phyloP scores from a whole-genome alignment of 768 basidiomycete species.

The Suillus sp. region DNA sequence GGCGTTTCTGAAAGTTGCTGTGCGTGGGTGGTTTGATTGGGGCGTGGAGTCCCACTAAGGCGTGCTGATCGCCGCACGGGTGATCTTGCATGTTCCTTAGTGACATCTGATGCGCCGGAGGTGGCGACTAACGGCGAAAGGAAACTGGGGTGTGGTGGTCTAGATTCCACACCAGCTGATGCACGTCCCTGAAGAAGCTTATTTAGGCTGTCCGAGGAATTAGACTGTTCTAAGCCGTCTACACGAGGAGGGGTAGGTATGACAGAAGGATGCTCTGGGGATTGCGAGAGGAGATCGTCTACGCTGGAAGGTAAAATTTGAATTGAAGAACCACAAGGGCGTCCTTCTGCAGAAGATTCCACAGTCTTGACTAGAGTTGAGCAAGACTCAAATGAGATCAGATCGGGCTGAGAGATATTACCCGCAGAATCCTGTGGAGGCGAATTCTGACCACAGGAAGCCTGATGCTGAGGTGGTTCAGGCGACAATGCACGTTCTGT shows the following conservation, averaged over 20 bases:
- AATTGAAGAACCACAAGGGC: conserved; percentile 10
- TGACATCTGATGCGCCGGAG: conserved; percentile 1
- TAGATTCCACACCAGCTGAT: background rate
- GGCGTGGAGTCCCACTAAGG: conserved; percentile 36
- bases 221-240: conserved; percentile 13
- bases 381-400: conserved; percentile 48
- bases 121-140: conserved; percentile 12
- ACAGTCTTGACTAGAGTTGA: conserved; percentile 27
- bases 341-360: conserved; percentile 7
- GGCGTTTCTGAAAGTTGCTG: conserved; percentile 22
- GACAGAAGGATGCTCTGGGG: conserved; percentile 18
- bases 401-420: conserved; percentile 30
- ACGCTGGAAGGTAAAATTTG: conserved; percentile 21
- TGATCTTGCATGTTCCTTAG: conserved; percentile 15
- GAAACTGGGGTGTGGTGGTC: background rate
- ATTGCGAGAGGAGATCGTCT: conserved; percentile 27
- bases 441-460: background rate
- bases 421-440: conserved; percentile 7
- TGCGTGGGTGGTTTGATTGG: conserved; percentile 11
- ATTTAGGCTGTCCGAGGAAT: conserved; percentile 2
- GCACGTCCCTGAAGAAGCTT: conserved; percentile 2
- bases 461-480: conserved; percentile 6
- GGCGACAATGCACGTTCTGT: conserved; percentile 11
- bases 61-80: conserved; percentile 42
- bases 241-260: conserved; percentile 6